Base-by-base conservation (phyloP, 192 early-diverging fungal genomes). In the Podila epigama region DNA sequence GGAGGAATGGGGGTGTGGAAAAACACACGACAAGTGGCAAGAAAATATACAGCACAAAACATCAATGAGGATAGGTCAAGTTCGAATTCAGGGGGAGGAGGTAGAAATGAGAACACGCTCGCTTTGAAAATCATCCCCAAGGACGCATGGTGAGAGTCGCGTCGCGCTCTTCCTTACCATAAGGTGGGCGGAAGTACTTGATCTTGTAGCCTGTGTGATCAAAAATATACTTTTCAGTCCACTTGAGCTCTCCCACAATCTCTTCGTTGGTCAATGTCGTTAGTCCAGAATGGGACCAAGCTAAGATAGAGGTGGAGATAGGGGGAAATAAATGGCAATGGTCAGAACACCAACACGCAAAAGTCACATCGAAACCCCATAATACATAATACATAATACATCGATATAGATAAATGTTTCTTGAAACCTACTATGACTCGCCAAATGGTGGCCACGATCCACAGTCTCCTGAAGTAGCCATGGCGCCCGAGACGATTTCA, bases 221-320 rank as follows among this genome's bases (percentile, higher is more conserved):
- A 40, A 69, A 80, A 55, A 88, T 84, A 18, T 78, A 82, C 51
- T 78, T 66, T 51, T 87, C 87, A 13, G 86, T 90, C 84, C 87
- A 91, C 48, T 84, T 82, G 42, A 92, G 65, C 75, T 93, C 91
- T 37, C 84, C 86, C 36, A 92, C 83, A 41, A 93, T 83, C 55
- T 89, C 83, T 44, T 84, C 90, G 58, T 89, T 92, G 31, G 88
- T 85, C 40, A 88, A 58, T 2, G 89, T 79, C 20, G 90, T 90
- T 36, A 89, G 34, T 41, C 83, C 85, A 51, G 79, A 73, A 61
- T 93, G 92, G 5, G 89, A 85, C 82, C 81, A 86, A 40, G 85
- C 86, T 75, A 81, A 39, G 18, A 13, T 12, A 16, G 7, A 39
- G 15, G 56, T 27, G n/a, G 2, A 34, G 13, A 32, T 35, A 12